phyloP scores from a whole-genome alignment of 441 rosid species.

The Mallotus repandus region DNA sequence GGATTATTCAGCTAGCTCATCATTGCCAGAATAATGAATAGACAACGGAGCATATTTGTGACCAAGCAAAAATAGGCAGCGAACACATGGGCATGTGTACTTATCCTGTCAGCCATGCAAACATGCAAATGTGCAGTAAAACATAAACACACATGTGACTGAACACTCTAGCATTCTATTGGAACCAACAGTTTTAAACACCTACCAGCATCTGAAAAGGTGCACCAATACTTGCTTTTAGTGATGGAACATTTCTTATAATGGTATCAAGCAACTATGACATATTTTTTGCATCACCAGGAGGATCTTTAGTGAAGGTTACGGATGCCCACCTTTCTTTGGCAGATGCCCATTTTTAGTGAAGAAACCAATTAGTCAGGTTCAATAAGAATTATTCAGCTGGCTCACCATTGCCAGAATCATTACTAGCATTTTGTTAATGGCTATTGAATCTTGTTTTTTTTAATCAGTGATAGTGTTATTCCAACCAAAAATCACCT shows the following conservation, averaged over 20 bases:
- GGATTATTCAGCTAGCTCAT: too few relatives aligned
- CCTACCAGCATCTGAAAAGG: conserved; percentile 95
- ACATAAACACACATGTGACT: too few relatives aligned
- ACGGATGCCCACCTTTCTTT: conserved; percentile 98
- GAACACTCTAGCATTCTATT: neutral
- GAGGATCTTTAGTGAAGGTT: conserved; percentile 82
- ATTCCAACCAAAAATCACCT: too few relatives aligned
- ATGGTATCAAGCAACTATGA: conserved; percentile 86
- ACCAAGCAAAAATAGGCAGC: neutral
- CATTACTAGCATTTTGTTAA: too few relatives aligned
- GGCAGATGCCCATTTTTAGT: too few relatives aligned
- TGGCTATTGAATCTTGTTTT: too few relatives aligned
- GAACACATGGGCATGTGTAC: neutral
- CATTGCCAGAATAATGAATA: too few relatives aligned
- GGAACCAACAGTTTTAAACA: conserved; percentile 18
- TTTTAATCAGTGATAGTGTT: too few relatives aligned
- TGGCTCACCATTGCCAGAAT: too few relatives aligned
- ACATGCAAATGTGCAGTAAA: neutral
- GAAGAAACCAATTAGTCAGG: too few relatives aligned
- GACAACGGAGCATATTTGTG: too few relatives aligned
- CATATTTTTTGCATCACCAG: conserved; percentile 70
- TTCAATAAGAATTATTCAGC: too few relatives aligned
- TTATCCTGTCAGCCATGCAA: neutral
- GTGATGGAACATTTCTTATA: conserved; percentile 74
- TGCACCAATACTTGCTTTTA: conserved; percentile 67